These are phyloP conservation scores for Umbellularia californica DNA, from an alignment of 164 flowering plant species.

Conservation along the genomic window DNA sequence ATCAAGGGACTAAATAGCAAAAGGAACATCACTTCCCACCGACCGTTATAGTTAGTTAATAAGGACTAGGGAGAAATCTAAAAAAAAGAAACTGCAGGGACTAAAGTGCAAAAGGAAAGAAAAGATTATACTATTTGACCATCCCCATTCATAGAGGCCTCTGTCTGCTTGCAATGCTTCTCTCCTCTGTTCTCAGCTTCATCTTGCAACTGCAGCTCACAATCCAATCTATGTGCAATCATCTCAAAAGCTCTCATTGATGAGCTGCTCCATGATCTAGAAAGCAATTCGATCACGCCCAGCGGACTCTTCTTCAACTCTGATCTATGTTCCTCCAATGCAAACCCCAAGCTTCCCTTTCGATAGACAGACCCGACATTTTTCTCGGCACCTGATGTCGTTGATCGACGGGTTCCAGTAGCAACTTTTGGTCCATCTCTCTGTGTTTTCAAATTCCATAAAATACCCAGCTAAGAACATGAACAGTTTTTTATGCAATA, in stretches of 20 bases:
- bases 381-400: neutral
- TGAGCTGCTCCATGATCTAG: conserved; percentile 6
- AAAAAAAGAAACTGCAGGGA: neutral
- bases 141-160: neutral
- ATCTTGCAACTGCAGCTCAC: neutral
- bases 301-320: neutral
- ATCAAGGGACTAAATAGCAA: no score
- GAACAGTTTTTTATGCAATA: neutral
- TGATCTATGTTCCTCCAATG: neutral
- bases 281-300: conserved; percentile 1
- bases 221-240: conserved; percentile 1
- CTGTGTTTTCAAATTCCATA: neutral
- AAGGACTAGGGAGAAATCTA: neutral
- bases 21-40: no score
- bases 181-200: neutral
- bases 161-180: neutral
- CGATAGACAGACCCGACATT: neutral
- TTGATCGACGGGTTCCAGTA: neutral
- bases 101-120: no score
- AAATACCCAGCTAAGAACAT: neutral
- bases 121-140: no score
- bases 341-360: conserved; percentile 4
- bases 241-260: conserved; percentile 1
- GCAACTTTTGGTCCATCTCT: neutral
- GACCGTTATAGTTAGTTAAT: no score